Evolutionary conservation across 495 filamentous ascomycete genomes (phyloP).

Genomic region (Penicillium egyptiacum): DNA sequence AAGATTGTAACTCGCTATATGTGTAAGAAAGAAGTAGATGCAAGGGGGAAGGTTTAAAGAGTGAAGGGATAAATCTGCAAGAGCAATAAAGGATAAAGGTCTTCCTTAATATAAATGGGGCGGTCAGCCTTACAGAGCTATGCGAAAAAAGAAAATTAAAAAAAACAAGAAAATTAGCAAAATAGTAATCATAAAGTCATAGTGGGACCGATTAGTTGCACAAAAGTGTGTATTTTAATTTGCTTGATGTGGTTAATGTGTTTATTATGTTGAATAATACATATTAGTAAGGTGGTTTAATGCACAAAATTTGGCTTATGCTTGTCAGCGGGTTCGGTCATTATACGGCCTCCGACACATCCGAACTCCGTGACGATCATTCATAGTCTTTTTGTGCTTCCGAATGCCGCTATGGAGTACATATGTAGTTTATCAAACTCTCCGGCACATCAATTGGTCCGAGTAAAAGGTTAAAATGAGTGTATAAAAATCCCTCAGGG

Average conservation of each 20-base stretch:
- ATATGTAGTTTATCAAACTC: not conserved
- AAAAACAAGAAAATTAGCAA: no score
- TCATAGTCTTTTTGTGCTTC: no score
- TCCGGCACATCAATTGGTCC: not conserved
- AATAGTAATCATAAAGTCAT: not conserved
- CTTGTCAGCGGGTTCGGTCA: constrained; percentile 15
- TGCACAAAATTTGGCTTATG: constrained; percentile 7
- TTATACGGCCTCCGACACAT: constrained; percentile 21
- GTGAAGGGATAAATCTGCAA: constrained; percentile 4
- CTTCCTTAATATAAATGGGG: not conserved
- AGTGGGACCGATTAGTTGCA: not conserved
- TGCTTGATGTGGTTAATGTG: not conserved
- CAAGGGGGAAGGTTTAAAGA: constrained; percentile 13
- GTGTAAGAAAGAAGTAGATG: constrained; percentile 1
- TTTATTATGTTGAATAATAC: no score
- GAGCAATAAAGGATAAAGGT: constrained; percentile 7
- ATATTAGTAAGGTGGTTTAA: not conserved
- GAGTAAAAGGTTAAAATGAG: no score
- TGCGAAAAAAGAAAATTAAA: constrained; percentile 2
- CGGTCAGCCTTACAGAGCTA: constrained; percentile 21
- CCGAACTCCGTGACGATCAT: constrained; percentile 16
- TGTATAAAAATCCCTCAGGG: not conserved
- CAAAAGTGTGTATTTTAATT: no score
- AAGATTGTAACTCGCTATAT: not conserved
- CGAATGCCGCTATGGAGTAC: not conserved